Evolutionary conservation across 805 yeast species (phyloP).

Genomic region (Saccharomycopsis lassenensis): DNA sequence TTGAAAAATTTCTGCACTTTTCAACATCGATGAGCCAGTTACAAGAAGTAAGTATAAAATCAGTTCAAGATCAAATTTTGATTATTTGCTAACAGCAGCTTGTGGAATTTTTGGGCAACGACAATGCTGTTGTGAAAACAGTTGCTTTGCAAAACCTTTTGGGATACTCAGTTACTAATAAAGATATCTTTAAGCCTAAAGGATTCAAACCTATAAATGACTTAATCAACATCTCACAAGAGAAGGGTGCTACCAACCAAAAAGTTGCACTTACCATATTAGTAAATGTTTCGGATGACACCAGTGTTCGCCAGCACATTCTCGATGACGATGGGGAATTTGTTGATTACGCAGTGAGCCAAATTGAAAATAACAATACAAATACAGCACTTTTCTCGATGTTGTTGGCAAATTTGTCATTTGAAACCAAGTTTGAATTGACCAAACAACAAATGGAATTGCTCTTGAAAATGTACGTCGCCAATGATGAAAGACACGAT

Average conservation of each 20-base stretch:
- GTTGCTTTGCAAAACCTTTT: constrained; percentile 17
- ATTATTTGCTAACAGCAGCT: constrained; percentile 11
- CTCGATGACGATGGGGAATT: constrained; percentile 51
- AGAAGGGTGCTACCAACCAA: constrained; percentile 22
- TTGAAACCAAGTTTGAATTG: constrained; percentile 27
- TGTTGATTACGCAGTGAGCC: constrained; percentile 35
- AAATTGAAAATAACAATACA: constrained; percentile 44
- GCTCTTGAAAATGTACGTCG: constrained; percentile 80
- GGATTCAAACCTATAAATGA: constrained; percentile 16
- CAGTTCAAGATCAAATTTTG: neutral
- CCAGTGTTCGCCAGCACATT: constrained; percentile 48
- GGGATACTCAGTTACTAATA: constrained; percentile 17
- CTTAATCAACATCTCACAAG: constrained; percentile 11
- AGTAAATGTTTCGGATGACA: constrained; percentile 72
- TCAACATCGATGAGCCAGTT: constrained; percentile 1
- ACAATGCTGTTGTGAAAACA: constrained; percentile 15
- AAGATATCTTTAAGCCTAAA: constrained; percentile 13
- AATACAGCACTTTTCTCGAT: constrained; percentile 79
- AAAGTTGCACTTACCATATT: constrained; percentile 51
- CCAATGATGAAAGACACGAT: constrained; percentile 64
- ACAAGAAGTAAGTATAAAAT: constrained; percentile 9
- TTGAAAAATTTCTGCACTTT: neutral
- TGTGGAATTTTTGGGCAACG: constrained; percentile 19
- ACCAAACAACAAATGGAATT: constrained; percentile 59
- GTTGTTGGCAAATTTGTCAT: constrained; percentile 75